These are phyloP conservation scores for Fusarium sp. DNA, from an alignment of 2,329 filamentous ascomycete genomes.

Conservation along the genomic window DNA sequence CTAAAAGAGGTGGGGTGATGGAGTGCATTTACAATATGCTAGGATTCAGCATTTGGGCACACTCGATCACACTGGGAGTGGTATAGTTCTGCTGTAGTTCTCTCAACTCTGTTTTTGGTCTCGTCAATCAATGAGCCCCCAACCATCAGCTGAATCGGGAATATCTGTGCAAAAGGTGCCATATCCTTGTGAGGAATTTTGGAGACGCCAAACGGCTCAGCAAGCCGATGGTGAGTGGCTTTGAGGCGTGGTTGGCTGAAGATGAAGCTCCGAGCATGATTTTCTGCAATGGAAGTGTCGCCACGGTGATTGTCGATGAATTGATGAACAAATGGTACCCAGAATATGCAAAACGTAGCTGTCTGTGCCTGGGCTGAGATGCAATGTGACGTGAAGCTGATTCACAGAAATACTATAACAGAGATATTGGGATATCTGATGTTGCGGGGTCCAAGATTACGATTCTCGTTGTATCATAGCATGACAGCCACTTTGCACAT, in stretches of 20 bases:
- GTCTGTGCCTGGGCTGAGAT: conserved; percentile 28
- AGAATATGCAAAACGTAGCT: conserved; percentile 9
- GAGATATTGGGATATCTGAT: conserved; percentile 16
- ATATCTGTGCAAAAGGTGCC: conserved; percentile 26
- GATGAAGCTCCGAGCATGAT: not conserved
- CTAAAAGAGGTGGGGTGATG: conserved; percentile 24
- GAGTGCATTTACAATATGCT: conserved; percentile 29
- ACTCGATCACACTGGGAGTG: conserved; percentile 38
- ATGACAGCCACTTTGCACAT: not conserved
- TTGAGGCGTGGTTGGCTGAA: conserved; percentile 30
- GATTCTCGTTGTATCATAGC: conserved; percentile 19
- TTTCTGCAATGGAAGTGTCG: not conserved
- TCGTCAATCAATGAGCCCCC: conserved; percentile 22
- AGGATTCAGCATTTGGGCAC: conserved; percentile 39
- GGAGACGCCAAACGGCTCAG: conserved; percentile 23
- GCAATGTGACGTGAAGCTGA: conserved; percentile 19
- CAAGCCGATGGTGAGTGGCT: conserved; percentile 29
- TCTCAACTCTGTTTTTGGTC: conserved; percentile 13
- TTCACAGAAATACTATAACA: not conserved
- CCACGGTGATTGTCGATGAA: conserved; percentile 4
- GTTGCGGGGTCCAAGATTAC: conserved; percentile 11
- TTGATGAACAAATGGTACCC: not conserved
- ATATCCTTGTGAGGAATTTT: conserved; percentile 24
- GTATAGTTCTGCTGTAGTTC: conserved; percentile 28
- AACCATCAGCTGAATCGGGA: conserved; percentile 26